Percentiles rank a stretch among this genome's conserved stretches.
Evolutionary conservation across 352 stramenopile species (phyloP).

Genomic region (Pythium chondricola): DNA sequence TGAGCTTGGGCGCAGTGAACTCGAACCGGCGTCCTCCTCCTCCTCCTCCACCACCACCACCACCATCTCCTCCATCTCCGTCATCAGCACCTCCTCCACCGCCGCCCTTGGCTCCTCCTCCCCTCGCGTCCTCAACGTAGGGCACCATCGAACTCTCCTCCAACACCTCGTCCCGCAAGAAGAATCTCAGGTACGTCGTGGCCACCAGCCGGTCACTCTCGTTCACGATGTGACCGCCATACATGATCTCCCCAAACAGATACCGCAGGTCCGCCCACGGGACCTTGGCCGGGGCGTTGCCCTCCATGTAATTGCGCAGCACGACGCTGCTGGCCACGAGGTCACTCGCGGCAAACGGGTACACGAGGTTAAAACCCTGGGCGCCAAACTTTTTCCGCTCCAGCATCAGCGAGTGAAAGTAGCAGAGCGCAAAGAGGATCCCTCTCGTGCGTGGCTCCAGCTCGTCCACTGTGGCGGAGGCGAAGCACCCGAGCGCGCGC

Average conservation of each 20-base stretch:
- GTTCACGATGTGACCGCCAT: conserved; percentile 85
- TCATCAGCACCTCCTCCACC: conserved; percentile 23
- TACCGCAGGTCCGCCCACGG: conserved; percentile 89
- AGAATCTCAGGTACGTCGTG: conserved; percentile 83
- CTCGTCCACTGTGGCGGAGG: conserved; percentile 72
- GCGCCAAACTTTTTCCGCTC: conserved; percentile 90
- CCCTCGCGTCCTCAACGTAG: conserved; percentile 55
- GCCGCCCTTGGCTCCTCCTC: conserved; percentile 11
- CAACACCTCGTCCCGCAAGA: conserved; percentile 83
- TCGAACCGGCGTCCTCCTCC: conserved; percentile 33
- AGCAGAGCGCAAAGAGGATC: conserved; percentile 89
- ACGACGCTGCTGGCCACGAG: conserved; percentile 79
- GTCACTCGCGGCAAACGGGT: conserved; percentile 86
- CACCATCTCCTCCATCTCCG: conserved; percentile 11
- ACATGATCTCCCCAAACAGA: conserved; percentile 88
- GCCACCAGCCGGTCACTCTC: conserved; percentile 75
- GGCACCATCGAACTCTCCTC: conserved; percentile 88
- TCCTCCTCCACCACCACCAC: conserved; percentile 4
- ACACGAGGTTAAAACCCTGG: conserved; percentile 89
- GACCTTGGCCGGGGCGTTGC: conserved; percentile 75
- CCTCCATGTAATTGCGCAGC: conserved; percentile 90
- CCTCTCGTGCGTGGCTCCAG: conserved; percentile 77
- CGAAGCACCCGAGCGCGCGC: conserved; percentile 74
- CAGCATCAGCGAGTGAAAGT: conserved; percentile 91
- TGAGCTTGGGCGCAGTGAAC: conserved; percentile 71